Conservation (phyloP, 352 stramenopile species). For the Phytophthora pseudosyringae region DNA sequence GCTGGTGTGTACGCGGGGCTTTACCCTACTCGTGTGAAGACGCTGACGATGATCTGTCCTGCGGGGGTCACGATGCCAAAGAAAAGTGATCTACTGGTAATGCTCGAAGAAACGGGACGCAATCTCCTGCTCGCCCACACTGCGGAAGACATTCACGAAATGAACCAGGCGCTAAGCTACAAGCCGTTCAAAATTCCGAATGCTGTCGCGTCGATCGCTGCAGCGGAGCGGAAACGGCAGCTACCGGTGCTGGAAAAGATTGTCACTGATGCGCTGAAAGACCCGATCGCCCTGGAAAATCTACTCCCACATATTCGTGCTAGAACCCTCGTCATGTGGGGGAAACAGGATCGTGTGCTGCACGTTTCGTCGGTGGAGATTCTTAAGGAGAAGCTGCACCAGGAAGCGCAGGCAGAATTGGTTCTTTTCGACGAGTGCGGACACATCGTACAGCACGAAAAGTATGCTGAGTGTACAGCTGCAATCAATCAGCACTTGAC, state of each 20-base stretch:
- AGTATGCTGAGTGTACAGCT: conserved; percentile 50
- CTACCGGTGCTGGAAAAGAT: conserved; percentile 69
- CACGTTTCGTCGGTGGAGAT: conserved; percentile 68
- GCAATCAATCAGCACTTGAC: conserved; percentile 64
- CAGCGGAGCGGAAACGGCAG: conserved; percentile 54
- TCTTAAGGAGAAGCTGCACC: conserved; percentile 51
- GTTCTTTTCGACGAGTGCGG: conserved; percentile 67
- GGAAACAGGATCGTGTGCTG: conserved; percentile 70
- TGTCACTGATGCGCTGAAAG: conserved; percentile 50
- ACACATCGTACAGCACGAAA: conserved; percentile 76
- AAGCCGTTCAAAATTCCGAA: conserved; percentile 39
- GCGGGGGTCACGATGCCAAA: conserved; percentile 70
- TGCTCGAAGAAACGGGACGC: conserved; percentile 63
- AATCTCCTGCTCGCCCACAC: conserved; percentile 73
- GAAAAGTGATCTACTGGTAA: conserved; percentile 59
- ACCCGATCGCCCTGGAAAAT: conserved; percentile 63
- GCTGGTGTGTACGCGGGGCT: conserved; percentile 65
- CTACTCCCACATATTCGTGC: conserved; percentile 58
- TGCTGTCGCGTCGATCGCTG: conserved; percentile 42
- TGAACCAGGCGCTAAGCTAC: conserved; percentile 53
- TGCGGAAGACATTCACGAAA: conserved; percentile 58
- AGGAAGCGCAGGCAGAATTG: conserved; percentile 33
- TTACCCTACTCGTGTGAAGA: conserved; percentile 56
- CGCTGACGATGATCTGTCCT: conserved; percentile 76
- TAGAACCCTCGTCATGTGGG: conserved; percentile 71